Percentiles rank a stretch among this genome's conserved stretches.
Evolutionary conservation across 2,329 filamentous ascomycete genomes (phyloP).

Genomic region (Aspergillus fumigatiaffinis): DNA sequence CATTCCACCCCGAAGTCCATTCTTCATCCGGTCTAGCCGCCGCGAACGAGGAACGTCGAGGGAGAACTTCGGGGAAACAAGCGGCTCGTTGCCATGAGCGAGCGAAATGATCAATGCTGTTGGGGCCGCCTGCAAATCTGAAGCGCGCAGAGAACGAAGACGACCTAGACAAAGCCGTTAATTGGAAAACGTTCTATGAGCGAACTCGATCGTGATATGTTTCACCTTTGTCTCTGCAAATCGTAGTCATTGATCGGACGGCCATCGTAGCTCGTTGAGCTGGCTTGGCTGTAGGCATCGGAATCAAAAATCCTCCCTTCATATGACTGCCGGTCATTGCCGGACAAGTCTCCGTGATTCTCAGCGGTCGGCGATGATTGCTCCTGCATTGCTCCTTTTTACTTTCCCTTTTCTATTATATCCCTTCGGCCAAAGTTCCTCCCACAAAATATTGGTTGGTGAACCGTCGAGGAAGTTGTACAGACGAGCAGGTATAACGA

Average conservation of each 20-base stretch:
- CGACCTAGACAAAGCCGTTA: conserved; percentile 18
- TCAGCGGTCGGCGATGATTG: neutral
- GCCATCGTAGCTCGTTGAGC: conserved; percentile 32
- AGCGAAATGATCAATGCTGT: conserved; percentile 91
- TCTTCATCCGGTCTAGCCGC: conserved; percentile 53
- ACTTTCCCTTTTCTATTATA: neutral
- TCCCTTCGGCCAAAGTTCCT: neutral
- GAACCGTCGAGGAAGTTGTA: neutral
- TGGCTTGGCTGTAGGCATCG: conserved; percentile 6
- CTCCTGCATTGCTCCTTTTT: neutral
- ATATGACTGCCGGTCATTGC: neutral
- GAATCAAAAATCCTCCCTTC: conserved; percentile 3
- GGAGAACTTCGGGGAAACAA: conserved; percentile 81
- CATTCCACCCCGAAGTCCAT: conserved; percentile 17
- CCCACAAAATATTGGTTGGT: neutral
- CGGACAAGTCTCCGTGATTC: neutral
- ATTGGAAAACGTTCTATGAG: neutral
- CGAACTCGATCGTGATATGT: neutral
- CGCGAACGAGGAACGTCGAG: conserved; percentile 71
- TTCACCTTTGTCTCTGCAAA: conserved; percentile 14
- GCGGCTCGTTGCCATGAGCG: conserved; percentile 89
- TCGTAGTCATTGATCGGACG: conserved; percentile 1
- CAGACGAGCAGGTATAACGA: neutral
- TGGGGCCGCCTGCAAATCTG: conserved; percentile 76
- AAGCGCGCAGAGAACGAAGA: conserved; percentile 46